Evolutionary conservation across 495 filamentous ascomycete species (phyloP).

Genomic region (Jackrogersella multiformis): DNA sequence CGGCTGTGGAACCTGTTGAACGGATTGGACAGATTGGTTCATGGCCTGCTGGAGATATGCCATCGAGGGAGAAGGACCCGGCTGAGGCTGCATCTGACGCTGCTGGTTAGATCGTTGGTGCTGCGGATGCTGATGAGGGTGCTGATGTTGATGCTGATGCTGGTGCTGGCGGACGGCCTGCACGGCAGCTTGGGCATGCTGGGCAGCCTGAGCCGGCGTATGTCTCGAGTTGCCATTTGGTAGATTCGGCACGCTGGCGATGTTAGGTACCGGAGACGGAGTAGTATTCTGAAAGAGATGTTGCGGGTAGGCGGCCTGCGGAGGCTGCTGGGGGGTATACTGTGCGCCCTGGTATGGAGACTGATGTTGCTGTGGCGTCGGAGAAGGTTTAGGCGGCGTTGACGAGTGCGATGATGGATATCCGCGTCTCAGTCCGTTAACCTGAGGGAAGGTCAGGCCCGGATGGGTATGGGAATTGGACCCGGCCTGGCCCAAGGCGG

Average conservation of each 20-base stretch:
- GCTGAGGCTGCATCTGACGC: slow-evolving; percentile 44
- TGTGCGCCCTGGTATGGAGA: slow-evolving; percentile 55
- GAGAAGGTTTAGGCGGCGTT: slow-evolving; percentile 55
- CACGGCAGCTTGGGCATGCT: slow-evolving; percentile 52
- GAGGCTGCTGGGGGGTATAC: slow-evolving; percentile 51
- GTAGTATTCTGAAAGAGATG: slow-evolving; percentile 51
- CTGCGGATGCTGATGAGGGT: slow-evolving; percentile 33
- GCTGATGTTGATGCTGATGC: slow-evolving; percentile 42
- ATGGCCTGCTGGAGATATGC: slow-evolving; percentile 46
- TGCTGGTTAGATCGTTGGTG: slow-evolving; percentile 42
- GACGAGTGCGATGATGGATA: slow-evolving; percentile 51
- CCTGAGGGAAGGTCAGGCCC: slow-evolving; percentile 48
- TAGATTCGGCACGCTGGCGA: slow-evolving; percentile 47
- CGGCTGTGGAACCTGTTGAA: slow-evolving; percentile 44
- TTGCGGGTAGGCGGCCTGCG: slow-evolving; percentile 43
- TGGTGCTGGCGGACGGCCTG: slow-evolving; percentile 41
- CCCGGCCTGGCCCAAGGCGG: slow-evolving; percentile 48
- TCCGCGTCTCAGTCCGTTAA: slow-evolving; percentile 41
- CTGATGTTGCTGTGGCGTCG: slow-evolving; percentile 53
- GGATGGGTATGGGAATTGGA: slow-evolving; percentile 49
- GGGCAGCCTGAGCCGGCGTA: slow-evolving; percentile 46
- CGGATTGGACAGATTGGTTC: slow-evolving; percentile 46
- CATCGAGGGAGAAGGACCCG: slow-evolving; percentile 35
- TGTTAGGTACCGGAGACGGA: slow-evolving; percentile 49
- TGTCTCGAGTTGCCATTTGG: slow-evolving; percentile 52